Base-by-base conservation (phyloP, 75 land plant species). In the Cryptomeria japonica region DNA sequence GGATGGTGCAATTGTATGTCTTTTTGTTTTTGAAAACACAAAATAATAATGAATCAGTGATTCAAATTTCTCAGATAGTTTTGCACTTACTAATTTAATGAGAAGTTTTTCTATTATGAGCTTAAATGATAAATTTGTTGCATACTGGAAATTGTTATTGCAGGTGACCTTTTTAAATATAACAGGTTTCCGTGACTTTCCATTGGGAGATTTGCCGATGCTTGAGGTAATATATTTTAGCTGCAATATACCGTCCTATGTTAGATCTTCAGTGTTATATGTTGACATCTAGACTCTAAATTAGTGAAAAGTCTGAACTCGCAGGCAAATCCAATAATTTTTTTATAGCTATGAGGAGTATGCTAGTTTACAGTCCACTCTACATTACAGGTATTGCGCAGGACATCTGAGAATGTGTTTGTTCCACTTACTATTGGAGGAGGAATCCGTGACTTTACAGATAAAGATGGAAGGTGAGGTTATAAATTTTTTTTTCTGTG, bases 401-500 rank as follows among this genome's bases (percentile, higher is more conserved):
- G 58, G 31, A 86, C 99, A 83, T 98, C 99, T 47, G 99, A 98
- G 87, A 92, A 97, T 80, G 98, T 97, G 76, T 98, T 98, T 93
- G 99, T 98, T 36, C 99, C 99, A 42, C 89, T 98, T 28, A 98
- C 99, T 76, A 96, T 98, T 86, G 99, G 99, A 39, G 99, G 99
- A 87, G 99, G 99, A 18, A 98, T 98, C 82, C 90, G 95, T 87
- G 99, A 98, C 89, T 98, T 98, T 83, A 98, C 94, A 44, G 99
- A 98, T 91, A 93, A 88, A 61, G 91, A 95, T 94, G 99, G 99
- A 75, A 93, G 97, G 99, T 98, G 85, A 19, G 36, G 47, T 78
- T 22, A 85, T 36, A 79, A 25, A 83, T 36, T 46, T 47, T 42
- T 22, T 85, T 32, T n/a, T 39, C 36, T 28, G 0, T 14, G 47